phyloP scores from a whole-genome alignment of 208 protist species.

The Acanthamoeba lenticulata region DNA sequence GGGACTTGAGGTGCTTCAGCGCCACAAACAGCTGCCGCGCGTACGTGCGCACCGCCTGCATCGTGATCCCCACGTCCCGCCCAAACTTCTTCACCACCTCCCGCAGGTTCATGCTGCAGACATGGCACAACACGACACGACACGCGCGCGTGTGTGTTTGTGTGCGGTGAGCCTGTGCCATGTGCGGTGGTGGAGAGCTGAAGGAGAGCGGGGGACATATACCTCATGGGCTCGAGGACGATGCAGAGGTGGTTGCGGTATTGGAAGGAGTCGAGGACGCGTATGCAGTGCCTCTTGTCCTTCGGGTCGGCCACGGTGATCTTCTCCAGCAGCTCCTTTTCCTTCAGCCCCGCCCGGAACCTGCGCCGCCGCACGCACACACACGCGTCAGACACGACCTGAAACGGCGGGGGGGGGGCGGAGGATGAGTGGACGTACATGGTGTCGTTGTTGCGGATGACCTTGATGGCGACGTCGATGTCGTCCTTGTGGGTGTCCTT shows the following conservation, averaged over 20 bases:
- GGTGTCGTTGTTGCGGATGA: constrained; percentile 88
- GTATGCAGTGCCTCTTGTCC: constrained; percentile 84
- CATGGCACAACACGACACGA: neutral
- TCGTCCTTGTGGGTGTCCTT: constrained; percentile 72
- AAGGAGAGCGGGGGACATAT: neutral
- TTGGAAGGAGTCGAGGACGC: constrained; percentile 83
- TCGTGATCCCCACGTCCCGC: constrained; percentile 60
- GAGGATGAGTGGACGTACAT: constrained; percentile 75
- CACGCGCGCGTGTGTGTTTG: neutral
- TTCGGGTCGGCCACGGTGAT: constrained; percentile 78
- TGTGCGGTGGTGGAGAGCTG: neutral
- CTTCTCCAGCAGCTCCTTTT: constrained; percentile 85
- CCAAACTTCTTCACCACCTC: constrained; percentile 85
- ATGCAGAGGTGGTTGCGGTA: constrained; percentile 89
- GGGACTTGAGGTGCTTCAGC: constrained; percentile 77
- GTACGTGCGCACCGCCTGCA: constrained; percentile 47
- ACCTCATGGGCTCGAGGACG: constrained; percentile 87
- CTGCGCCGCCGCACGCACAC: constrained; percentile 43
- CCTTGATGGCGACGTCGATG: constrained; percentile 88
- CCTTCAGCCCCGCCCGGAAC: constrained; percentile 83
- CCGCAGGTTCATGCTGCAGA: constrained; percentile 82
- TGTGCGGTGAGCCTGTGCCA: neutral
- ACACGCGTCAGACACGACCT: too few relatives aligned
- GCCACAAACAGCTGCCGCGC: constrained; percentile 30
- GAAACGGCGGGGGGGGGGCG: too few relatives aligned